Base-by-base conservation (phyloP, 352 stramenopile species). In the Aphanomyces stellatus region DNA sequence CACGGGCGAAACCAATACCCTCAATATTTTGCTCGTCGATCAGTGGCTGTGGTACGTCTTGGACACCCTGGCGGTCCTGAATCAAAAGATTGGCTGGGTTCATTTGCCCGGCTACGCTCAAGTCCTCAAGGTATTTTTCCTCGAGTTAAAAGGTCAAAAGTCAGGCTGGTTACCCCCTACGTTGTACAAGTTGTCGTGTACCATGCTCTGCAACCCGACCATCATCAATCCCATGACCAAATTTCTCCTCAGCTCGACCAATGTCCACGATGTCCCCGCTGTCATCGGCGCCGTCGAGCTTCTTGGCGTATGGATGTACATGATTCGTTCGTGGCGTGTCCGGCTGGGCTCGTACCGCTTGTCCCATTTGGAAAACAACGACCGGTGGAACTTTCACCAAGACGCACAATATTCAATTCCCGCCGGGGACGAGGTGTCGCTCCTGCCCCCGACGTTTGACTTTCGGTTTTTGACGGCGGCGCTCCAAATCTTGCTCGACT, bases 151-250 rank as follows among this genome's bases (percentile, higher is more conserved):
- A 68, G 92, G 82, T 17, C 87, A 95, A 51, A 93, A 94, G 66
- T 93, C 84, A 4, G 85, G 85, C 24, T 94, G 85, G 85, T 69
- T 95, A 0, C 87, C 87, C 19, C 85, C 87, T 10, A 91, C 87
- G 3, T 63, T 95, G 34, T 95, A 94, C 77, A 95, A 95, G 63
- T 65, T 94, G 27, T 95, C 87, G 40, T 95, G 87, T 53, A 95
- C 87, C 35, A 93, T 95, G 85, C 74, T 95, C 13, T 91, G 85
- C 4, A 95, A 95, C 55, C 76, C 85, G 1, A 90, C 74, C 33
- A 71, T 95, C 64, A 93, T 95, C 71, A 95, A 95, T 75, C 87
- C 87, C 13, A 95, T 95, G 87, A 94, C 85, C 51, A 95, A 90
- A 69, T 94, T 95, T 49, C 59, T 95, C 42, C 57, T 95, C 15